These are phyloP conservation scores for Trapa incisa DNA, from an alignment of 345 rosid species.

Conservation along the genomic window DNA sequence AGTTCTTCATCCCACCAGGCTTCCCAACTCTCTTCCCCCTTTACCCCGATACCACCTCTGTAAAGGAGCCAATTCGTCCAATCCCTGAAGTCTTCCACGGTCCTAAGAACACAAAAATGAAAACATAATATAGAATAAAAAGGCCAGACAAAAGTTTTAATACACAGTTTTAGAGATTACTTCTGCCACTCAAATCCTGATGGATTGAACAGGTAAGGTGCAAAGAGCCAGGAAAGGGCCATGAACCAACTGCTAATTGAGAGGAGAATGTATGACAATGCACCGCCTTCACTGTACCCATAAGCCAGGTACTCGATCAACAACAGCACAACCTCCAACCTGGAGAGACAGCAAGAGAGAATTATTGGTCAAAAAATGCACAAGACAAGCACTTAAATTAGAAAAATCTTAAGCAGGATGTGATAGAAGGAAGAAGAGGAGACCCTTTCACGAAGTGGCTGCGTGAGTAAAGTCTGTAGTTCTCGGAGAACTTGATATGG, in stretches of 20 bases:
- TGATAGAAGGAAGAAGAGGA: neutral
- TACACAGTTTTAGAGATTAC: slow-evolving; percentile 28
- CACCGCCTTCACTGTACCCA: slow-evolving; percentile 69
- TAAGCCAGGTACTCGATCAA: slow-evolving; percentile 72
- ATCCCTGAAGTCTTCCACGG: slow-evolving; percentile 91
- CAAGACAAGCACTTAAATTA: neutral
- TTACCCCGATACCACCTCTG: slow-evolving; percentile 98
- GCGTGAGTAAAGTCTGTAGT: slow-evolving; percentile 90
- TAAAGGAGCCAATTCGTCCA: slow-evolving; percentile 99
- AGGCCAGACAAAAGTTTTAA: neutral
- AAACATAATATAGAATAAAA: slow-evolving; percentile 5
- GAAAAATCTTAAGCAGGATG: neutral
- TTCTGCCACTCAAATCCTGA: slow-evolving; percentile 99
- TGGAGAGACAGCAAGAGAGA: slow-evolving; percentile 11
- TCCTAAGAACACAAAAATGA: slow-evolving; percentile 30
- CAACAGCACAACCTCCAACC: slow-evolving; percentile 77
- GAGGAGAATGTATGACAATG: slow-evolving; percentile 69
- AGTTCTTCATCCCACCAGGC: slow-evolving; percentile 99
- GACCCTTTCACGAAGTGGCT: slow-evolving; percentile 95
- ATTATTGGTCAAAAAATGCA: neutral
- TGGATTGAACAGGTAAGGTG: slow-evolving; percentile 94
- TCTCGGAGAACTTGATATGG: slow-evolving; percentile 81
- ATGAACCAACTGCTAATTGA: slow-evolving; percentile 92
- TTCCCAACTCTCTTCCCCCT: slow-evolving; percentile 99
- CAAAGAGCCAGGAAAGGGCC: slow-evolving; percentile 92